Base-by-base conservation (phyloP, 2,329 filamentous ascomycete species). In the Penicillium italicum region DNA sequence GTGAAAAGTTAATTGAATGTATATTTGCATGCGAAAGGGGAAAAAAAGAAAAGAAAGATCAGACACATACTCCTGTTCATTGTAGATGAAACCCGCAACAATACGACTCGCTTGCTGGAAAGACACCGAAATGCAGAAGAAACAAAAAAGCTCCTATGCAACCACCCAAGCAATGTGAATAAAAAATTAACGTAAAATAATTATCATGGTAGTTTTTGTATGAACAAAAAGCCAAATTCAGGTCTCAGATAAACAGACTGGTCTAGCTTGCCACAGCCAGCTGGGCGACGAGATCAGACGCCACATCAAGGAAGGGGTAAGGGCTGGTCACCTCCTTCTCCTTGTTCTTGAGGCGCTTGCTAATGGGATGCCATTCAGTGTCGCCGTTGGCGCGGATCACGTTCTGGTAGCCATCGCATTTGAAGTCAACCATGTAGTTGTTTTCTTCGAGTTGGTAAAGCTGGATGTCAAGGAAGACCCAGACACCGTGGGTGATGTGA, bases 401-500 rank as follows among this genome's bases (percentile, higher is more conserved):
- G 53, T 94, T 90, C 77, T 99, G 94, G 75, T 99, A 99, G 20
- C 94, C 94, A 14, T 94, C 92, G 72, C 93, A 97, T 72, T 97
- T 97, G 80, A 99, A 99, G 73, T 99, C 94, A 46, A 99, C 94
- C 60, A 99, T 87, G 74, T 93, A 97, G 62, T 94, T 93, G 53
- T 90, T 88, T 55, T 86, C 85, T 72, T 97, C 93, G 79, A 97
- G 91, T 69, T 91, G 88, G 74, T 97, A 97, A 49, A 97, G 87
- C 72, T 97, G 94, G 61, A 99, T 97, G 62, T 96, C 92, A 71
- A 99, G 85, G 70, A 96, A 94, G 68, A 97, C 88, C 70, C 89
- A 93, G n/a, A 95, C 86, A 53, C 89, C 88, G 61, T 91, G 85
- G 50, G 84, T 79, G 4, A 75, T 70, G 1, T 76, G 69, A 43